Evolutionary conservation across 768 basidiomycete genomes (phyloP).

Genomic region (Hypsizygus marmoreus): DNA sequence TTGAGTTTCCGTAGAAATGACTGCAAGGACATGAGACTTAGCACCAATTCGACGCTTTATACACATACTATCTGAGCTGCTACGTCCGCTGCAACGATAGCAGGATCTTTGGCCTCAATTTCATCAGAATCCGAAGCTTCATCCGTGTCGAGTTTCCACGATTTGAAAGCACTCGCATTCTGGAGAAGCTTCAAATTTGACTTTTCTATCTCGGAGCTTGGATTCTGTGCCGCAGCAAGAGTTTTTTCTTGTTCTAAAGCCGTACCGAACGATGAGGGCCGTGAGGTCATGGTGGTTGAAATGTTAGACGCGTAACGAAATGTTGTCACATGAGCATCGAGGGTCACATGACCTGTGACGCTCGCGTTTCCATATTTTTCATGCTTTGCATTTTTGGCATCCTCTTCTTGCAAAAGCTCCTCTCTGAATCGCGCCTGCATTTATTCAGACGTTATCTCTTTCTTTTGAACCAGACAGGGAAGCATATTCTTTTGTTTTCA

Average conservation of each 20-base stretch:
- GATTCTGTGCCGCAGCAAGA: slow-evolving; percentile 32
- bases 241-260: slow-evolving; percentile 34
- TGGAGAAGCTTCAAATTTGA: slow-evolving; percentile 39
- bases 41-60: not conserved
- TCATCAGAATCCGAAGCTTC: slow-evolving; percentile 39
- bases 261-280: slow-evolving; percentile 16
- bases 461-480: too few species aligned
- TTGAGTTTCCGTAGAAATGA: slow-evolving; percentile 80
- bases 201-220: slow-evolving; percentile 36
- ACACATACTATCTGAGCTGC: slow-evolving; percentile 59
- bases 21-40: slow-evolving; percentile 32
- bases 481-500: too few species aligned
- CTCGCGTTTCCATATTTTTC: not conserved
- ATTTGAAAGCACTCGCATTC: slow-evolving; percentile 37
- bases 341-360: not conserved
- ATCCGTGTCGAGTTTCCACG: slow-evolving; percentile 36
- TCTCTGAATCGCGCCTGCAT: not conserved
- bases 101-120: slow-evolving; percentile 47
- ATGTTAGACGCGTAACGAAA: not conserved
- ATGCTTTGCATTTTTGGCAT: not conserved
- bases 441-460: too few species aligned
- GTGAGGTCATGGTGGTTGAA: slow-evolving; percentile 3
- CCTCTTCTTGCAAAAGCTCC: not conserved
- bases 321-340: not conserved
- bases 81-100: slow-evolving; percentile 58